phyloP scores from a whole-genome alignment of 306 rosid genomes.

The Prosopis cineraria region DNA sequence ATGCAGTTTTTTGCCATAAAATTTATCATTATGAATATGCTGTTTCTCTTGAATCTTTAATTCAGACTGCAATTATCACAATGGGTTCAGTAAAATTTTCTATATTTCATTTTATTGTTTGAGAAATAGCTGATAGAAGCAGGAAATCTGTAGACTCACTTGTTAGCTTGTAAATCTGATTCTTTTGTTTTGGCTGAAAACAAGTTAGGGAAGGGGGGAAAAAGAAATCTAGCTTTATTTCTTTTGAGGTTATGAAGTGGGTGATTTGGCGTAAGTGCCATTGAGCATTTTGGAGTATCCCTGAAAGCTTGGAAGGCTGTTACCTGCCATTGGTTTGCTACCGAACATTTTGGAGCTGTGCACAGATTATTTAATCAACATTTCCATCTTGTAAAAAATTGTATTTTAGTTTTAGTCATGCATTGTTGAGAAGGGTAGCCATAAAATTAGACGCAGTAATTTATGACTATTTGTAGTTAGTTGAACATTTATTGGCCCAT shows the following conservation, averaged over 20 bases:
- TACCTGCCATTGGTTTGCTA: neutral
- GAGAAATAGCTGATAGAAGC: neutral
- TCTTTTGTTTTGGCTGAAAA: neutral
- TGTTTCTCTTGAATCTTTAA: conserved; percentile 6
- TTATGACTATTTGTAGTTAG: neutral
- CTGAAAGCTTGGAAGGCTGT: neutral
- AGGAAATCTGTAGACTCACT: neutral
- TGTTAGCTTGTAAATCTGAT: neutral
- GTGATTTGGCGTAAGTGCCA: neutral
- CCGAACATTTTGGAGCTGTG: conserved; percentile 7
- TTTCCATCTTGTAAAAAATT: neutral
- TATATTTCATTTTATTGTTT: neutral
- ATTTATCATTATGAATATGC: neutral
- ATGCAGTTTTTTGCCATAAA: neutral
- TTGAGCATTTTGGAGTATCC: conserved; percentile 14
- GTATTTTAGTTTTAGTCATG: neutral
- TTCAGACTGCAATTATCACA: neutral
- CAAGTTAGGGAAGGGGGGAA: neutral
- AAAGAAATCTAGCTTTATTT: neutral
- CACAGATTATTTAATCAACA: neutral
- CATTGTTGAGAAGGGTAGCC: neutral
- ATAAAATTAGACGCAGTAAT: neutral
- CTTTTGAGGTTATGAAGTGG: neutral
- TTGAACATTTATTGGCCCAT: conserved; percentile 13
- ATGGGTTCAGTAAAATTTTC: neutral